Evolutionary conservation across 2,329 filamentous ascomycete genomes (phyloP).

Genomic region (Botryosphaeria dothidea): DNA sequence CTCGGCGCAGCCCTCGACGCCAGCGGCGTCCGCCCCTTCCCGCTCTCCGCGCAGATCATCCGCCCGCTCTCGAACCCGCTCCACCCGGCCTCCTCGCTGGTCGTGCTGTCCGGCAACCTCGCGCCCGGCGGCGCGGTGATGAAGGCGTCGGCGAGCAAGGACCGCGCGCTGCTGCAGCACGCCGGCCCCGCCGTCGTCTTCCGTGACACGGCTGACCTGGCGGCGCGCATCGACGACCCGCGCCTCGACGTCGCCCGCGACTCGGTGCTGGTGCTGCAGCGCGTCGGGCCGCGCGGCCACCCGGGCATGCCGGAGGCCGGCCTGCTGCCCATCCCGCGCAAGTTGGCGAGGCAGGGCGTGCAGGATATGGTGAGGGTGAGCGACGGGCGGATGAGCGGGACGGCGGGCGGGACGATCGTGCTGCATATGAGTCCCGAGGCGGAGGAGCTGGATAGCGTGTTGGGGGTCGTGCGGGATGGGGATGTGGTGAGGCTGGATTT

Average conservation of each 20-base stretch:
- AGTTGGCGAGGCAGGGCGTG: slow-evolving; percentile 48
- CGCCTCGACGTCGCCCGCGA: slow-evolving; percentile 72
- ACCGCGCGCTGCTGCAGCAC: slow-evolving; percentile 64
- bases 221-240: slow-evolving; percentile 68
- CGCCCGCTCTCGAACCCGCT: slow-evolving; percentile 75
- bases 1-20: slow-evolving; percentile 74
- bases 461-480: slow-evolving; percentile 51
- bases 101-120: slow-evolving; percentile 81
- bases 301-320: slow-evolving; percentile 94
- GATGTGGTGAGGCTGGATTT: slow-evolving; percentile 51
- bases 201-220: slow-evolving; percentile 75
- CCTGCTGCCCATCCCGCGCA: slow-evolving; percentile 77
- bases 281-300: slow-evolving; percentile 86
- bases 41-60: slow-evolving; percentile 75
- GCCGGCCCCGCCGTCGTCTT: slow-evolving; percentile 78
- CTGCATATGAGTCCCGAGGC: slow-evolving; percentile 57
- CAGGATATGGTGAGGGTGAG: slow-evolving; percentile 56
- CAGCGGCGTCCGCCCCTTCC: slow-evolving; percentile 66
- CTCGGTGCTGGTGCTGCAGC: slow-evolving; percentile 81
- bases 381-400: slow-evolving; percentile 58
- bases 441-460: slow-evolving; percentile 47
- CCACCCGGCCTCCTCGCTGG: slow-evolving; percentile 78
- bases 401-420: slow-evolving; percentile 56
- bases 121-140: slow-evolving; percentile 85
- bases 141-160: slow-evolving; percentile 93